These are phyloP conservation scores for Thinopyrum elongatum DNA, from an alignment of 176 grass and related monocot species.

Conservation along the genomic window DNA sequence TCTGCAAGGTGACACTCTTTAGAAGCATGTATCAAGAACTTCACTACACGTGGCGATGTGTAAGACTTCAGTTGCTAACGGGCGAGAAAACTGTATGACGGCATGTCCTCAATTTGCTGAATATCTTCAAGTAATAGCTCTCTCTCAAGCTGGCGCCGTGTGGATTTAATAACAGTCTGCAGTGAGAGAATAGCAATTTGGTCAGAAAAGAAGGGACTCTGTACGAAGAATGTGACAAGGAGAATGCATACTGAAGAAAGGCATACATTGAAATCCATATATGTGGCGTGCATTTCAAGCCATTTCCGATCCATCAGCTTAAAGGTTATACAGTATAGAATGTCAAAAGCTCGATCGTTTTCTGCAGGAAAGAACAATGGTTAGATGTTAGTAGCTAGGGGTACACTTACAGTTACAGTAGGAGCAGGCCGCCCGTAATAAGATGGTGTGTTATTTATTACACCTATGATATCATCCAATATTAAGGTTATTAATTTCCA, in stretches of 20 bases:
- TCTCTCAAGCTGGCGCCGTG: slow-evolving; percentile 67
- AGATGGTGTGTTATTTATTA: background rate
- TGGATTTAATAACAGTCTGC: slow-evolving; percentile 83
- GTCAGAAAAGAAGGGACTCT: slow-evolving; percentile 13
- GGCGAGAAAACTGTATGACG: slow-evolving; percentile 66
- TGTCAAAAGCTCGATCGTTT: slow-evolving; percentile 83
- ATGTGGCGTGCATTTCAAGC: slow-evolving; percentile 86
- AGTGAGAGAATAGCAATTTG: slow-evolving; percentile 6
- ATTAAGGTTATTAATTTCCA: slow-evolving; percentile 6
- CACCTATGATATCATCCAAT: background rate
- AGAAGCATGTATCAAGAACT: slow-evolving; percentile 5
- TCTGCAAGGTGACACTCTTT: background rate
- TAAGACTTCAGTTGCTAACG: slow-evolving; percentile 39
- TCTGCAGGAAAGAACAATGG: slow-evolving; percentile 47
- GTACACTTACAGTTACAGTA: background rate
- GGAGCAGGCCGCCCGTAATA: background rate
- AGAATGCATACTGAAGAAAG: slow-evolving; percentile 7
- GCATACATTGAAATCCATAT: slow-evolving; percentile 96
- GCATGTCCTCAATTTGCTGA: slow-evolving; percentile 79
- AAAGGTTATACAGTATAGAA: slow-evolving; percentile 93
- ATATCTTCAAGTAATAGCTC: slow-evolving; percentile 84
- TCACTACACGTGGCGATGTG: slow-evolving; percentile 18
- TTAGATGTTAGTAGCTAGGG: background rate
- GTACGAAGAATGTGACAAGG: background rate
- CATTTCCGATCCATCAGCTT: slow-evolving; percentile 96